Evolutionary conservation across 345 rosid species (phyloP).

Genomic region (Barbarea vulgaris): DNA sequence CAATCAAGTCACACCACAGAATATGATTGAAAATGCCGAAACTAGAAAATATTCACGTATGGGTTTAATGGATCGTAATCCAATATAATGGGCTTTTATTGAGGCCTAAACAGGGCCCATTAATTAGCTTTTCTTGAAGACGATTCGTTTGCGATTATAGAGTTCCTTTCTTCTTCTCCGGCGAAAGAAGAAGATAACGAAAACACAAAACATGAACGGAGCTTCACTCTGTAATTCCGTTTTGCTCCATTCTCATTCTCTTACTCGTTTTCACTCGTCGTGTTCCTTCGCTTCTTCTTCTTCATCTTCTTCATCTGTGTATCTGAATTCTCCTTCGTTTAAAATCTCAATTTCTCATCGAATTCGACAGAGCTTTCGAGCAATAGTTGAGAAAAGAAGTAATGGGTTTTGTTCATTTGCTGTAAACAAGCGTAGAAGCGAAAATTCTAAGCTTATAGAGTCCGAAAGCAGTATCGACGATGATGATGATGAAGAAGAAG

Average conservation of each 20-base stretch:
- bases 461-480: conserved; percentile 8
- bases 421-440: conserved; percentile 31
- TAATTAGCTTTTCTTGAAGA: neutral
- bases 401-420: conserved; percentile 34
- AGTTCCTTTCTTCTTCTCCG: conserved; percentile 11
- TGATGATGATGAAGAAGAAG: conserved; percentile 14
- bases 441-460: conserved; percentile 10
- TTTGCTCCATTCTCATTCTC: conserved; percentile 26
- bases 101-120: neutral
- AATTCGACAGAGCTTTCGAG: conserved; percentile 29
- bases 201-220: conserved; percentile 35
- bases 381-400: conserved; percentile 1
- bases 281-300: neutral
- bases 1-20: conserved; percentile 2
- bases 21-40: neutral
- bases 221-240: conserved; percentile 38
- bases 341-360: conserved; percentile 22
- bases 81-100: neutral
- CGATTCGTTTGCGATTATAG: neutral
- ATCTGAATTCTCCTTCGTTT: neutral
- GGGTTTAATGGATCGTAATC: neutral
- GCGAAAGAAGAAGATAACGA: conserved; percentile 39
- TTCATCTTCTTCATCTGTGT: neutral
- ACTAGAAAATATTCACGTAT: neutral
- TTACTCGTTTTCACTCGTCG: conserved; percentile 3